A percentile compares a stretch with the other conserved stretches of the same genome.
phyloP scores from a whole-genome alignment of 192 early-diverging fungal genomes.

The Mortierella claussenii region DNA sequence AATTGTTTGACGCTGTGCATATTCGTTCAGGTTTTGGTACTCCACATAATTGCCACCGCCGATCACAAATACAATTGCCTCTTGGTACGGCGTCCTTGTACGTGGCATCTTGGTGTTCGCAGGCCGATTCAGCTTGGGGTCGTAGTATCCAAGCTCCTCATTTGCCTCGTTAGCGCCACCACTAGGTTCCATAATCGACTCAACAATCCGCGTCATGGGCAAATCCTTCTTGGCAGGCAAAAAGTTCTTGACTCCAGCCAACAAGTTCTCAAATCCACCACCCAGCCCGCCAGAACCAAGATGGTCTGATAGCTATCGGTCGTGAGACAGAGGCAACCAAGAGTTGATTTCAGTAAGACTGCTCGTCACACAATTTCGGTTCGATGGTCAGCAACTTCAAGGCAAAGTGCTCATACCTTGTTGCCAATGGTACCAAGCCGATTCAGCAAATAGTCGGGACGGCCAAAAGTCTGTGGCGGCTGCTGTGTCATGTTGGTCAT shows the following conservation, averaged over 20 bases:
- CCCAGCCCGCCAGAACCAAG: conserved; percentile 75
- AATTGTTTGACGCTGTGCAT: conserved; percentile 67
- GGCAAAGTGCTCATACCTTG: too few relatives aligned
- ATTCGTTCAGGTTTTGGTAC: conserved; percentile 95
- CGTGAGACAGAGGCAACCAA: too few relatives aligned
- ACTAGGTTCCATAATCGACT: conserved; percentile 83
- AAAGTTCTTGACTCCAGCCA: conserved; percentile 95
- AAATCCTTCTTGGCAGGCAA: conserved; percentile 91
- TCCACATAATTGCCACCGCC: conserved; percentile 99
- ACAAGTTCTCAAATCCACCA: conserved; percentile 76
- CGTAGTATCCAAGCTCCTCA: conserved; percentile 91
- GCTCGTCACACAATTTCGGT: too few relatives aligned
- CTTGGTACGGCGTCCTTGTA: conserved; percentile 71
- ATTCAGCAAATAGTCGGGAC: conserved; percentile 63
- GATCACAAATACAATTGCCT: conserved; percentile 97
- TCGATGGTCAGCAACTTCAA: too few relatives aligned
- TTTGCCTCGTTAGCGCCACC: conserved; percentile 59
- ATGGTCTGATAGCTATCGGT: conserved; percentile 71
- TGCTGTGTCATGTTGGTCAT: conserved; percentile 67
- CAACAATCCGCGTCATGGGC: conserved; percentile 85
- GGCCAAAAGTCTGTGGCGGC: conserved; percentile 58
- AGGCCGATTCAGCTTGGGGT: conserved; percentile 78
- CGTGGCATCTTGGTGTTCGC: conserved; percentile 62
- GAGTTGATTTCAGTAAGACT: too few relatives aligned
- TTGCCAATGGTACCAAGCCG: conserved; percentile 78